Evolutionary conservation across 208 protist genomes (phyloP).

Genomic region (Porcisia hertigi): DNA sequence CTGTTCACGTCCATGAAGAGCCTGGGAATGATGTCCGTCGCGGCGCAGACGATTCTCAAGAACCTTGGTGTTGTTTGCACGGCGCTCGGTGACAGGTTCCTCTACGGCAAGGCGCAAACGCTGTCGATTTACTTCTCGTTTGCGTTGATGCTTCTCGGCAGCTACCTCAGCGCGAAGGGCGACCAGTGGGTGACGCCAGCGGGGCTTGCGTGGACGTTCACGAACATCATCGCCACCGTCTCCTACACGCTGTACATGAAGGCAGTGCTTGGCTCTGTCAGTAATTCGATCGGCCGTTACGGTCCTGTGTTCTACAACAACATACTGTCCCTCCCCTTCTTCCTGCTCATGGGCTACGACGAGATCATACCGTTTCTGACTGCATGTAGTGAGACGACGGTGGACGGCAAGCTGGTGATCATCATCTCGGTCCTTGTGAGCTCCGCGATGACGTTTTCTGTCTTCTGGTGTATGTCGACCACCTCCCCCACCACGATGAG

Average conservation of each 20-base stretch:
- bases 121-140: slow-evolving; percentile 52
- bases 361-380: slow-evolving; percentile 21
- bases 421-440: slow-evolving; percentile 57
- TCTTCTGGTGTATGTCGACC: slow-evolving; percentile 88
- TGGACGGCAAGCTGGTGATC: slow-evolving; percentile 35
- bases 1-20: slow-evolving; percentile 86
- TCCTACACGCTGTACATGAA: slow-evolving; percentile 91
- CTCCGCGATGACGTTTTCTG: slow-evolving; percentile 81
- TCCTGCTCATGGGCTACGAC: slow-evolving; percentile 32
- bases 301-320: slow-evolving; percentile 91
- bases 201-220: slow-evolving; percentile 83
- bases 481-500: slow-evolving; percentile 92
- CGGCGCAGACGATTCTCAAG: slow-evolving; percentile 85
- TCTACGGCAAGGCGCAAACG: slow-evolving; percentile 67
- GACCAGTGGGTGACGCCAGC: slow-evolving; percentile 77
- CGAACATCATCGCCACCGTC: slow-evolving; percentile 76
- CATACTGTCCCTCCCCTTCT: slow-evolving; percentile 77
- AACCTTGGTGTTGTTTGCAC: slow-evolving; percentile 81
- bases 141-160: slow-evolving; percentile 62
- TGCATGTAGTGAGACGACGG: slow-evolving; percentile 13
- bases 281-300: slow-evolving; percentile 67
- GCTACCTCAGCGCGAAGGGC: slow-evolving; percentile 56
- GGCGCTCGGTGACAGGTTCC: slow-evolving; percentile 71
- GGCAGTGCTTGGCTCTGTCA: slow-evolving; percentile 46
- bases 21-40: slow-evolving; percentile 81